These are phyloP conservation scores for Phytophthora megakarya DNA, from an alignment of 352 stramenopile genomes.

Conservation along the genomic window DNA sequence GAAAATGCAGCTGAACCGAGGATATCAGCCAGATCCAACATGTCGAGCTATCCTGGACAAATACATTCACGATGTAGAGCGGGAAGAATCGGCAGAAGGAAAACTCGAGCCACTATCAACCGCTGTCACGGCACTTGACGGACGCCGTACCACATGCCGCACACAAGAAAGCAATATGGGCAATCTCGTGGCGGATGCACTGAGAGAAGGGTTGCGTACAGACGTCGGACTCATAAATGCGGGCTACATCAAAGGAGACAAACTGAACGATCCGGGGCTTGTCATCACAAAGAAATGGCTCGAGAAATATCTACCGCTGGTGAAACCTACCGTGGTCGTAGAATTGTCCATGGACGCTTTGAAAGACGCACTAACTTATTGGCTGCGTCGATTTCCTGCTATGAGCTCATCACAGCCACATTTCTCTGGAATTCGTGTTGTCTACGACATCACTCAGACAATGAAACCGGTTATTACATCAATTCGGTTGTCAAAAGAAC, in stretches of 20 bases:
- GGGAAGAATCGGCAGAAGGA: conserved; percentile 54
- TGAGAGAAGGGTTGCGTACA: conserved; percentile 55
- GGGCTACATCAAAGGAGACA: conserved; percentile 83
- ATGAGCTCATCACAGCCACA: conserved; percentile 81
- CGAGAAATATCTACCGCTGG: conserved; percentile 70
- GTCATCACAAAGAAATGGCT: conserved; percentile 67
- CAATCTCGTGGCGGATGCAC: conserved; percentile 77
- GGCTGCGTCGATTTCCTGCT: conserved; percentile 60
- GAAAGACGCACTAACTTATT: conserved; percentile 57
- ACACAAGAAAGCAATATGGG: conserved; percentile 73
- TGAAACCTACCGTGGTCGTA: conserved; percentile 57
- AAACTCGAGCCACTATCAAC: conserved; percentile 45
- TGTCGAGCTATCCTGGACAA: conserved; percentile 51
- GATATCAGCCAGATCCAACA: conserved; percentile 50
- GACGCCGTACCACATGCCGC: conserved; percentile 61
- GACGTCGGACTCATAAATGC: conserved; percentile 78
- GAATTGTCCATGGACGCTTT: conserved; percentile 53
- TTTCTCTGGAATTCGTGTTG: conserved; percentile 56
- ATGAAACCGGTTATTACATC: conserved; percentile 34
- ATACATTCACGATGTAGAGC: conserved; percentile 49
- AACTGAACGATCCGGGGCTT: conserved; percentile 52
- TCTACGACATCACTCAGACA: conserved; percentile 38
- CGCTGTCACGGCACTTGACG: conserved; percentile 57
- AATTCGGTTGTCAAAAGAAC: conserved; percentile 34
- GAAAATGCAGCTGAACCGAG: conserved; percentile 72